Evolutionary conservation across 345 rosid species (phyloP), one percentile per base, ranked within the genome.

Genomic region (Fremontodendron californicum): DNA sequence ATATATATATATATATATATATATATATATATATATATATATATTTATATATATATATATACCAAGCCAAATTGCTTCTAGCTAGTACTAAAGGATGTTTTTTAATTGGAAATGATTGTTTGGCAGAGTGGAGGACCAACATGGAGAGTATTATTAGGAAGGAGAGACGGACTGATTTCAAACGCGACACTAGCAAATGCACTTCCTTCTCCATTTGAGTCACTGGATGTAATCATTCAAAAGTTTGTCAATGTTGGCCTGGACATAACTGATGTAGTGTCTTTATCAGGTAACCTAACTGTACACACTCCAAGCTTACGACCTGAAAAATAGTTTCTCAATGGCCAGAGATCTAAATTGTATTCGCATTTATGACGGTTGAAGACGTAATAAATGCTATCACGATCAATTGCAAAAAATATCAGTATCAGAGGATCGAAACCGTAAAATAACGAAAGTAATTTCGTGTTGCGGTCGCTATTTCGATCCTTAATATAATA

Each of bases 71-170:
- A 2, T 33, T 72, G 5, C 4, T 18, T 39, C 27, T 67, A 9
- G 3, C n/a, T n/a, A n/a, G n/a, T 39, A 23, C 0, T 21, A 10
- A 29, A 25, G 4, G 1, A 69, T 35, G 10, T 4, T 8, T 12
- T 1, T 60, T 19, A 42, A 60, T 18, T 19, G 16, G 27, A n/a
- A 45, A 45, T 33, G 31, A 31, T 15, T 67, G 23, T 66, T 74
- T 71, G 82, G 84, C 85, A 94, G 96, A 90, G 92, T 40, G 96
- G 98, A 81, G 98, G 98, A 33, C 87, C 89, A 11, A 68, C 74
- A 2, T 94, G 97, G 97, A 88, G 48, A 68, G 97, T 92, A 19
- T 73, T 64, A 25, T 68, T 94, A 68, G 97, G 97, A 79, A 86
- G 97, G 86, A 90, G 92, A 80, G 98, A 94, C 75, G 93, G 88